phyloP scores from a whole-genome alignment of 2,329 filamentous ascomycete species.

The Microdochium bolleyi region DNA sequence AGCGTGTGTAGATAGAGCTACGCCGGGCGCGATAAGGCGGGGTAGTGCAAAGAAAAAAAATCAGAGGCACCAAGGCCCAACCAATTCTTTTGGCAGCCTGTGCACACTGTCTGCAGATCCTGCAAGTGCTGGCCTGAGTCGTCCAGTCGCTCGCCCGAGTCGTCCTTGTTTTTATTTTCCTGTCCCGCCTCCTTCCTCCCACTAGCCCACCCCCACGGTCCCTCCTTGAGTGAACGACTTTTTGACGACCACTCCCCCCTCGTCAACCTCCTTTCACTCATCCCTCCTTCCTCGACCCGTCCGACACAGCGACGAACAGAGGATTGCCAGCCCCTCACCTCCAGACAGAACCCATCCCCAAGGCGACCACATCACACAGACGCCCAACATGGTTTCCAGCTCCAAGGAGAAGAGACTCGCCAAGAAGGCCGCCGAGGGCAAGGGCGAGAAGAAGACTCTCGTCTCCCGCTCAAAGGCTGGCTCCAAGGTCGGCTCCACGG shows the following conservation, averaged over 20 bases:
- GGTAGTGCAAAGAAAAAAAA: background rate
- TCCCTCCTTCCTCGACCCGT: background rate
- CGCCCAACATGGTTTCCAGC: conserved; percentile 53
- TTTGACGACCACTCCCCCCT: background rate
- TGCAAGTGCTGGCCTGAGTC: background rate
- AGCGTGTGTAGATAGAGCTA: too few species aligned
- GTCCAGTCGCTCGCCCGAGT: background rate
- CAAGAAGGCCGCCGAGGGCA: conserved; percentile 65
- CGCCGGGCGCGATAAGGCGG: background rate
- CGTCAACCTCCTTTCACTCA: background rate
- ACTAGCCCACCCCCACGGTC: background rate
- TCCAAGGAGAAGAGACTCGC: conserved; percentile 67
- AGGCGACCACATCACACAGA: background rate
- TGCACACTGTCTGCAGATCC: background rate
- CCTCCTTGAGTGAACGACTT: background rate
- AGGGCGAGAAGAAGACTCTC: conserved; percentile 69
- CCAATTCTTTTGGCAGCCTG: background rate
- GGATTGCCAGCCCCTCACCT: background rate
- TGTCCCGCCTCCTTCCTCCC: background rate
- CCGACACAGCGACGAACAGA: background rate
- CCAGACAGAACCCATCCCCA: background rate
- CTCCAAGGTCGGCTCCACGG: conserved; percentile 61
- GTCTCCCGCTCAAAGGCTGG: conserved; percentile 57
- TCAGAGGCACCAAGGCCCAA: background rate
- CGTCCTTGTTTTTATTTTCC: background rate